Conservation (phyloP, 352 stramenopile species). For the Phytophthora crassamura region DNA sequence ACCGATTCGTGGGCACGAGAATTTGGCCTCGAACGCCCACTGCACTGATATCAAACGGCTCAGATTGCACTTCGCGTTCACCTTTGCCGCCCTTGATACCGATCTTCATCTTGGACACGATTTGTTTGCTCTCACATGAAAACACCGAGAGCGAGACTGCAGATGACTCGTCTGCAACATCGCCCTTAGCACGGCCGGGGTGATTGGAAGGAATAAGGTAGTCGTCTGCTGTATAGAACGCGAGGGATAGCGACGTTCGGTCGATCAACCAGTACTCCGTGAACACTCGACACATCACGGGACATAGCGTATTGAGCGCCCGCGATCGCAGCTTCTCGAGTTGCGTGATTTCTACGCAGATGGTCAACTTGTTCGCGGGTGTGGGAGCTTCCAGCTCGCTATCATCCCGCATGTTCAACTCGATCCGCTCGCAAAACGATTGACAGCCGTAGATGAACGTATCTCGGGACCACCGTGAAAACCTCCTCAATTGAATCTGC, state of each 20-base stretch:
- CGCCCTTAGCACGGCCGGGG: slow-evolving; percentile 29
- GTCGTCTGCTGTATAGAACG: slow-evolving; percentile 73
- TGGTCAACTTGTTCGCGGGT: slow-evolving; percentile 61
- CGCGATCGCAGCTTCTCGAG: slow-evolving; percentile 56
- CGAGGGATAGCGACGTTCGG: slow-evolving; percentile 72
- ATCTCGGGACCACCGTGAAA: slow-evolving; percentile 60
- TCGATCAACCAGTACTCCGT: slow-evolving; percentile 89
- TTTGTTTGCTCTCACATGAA: slow-evolving; percentile 67
- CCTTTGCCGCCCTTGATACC: slow-evolving; percentile 51
- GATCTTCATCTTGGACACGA: slow-evolving; percentile 82
- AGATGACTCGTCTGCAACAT: slow-evolving; percentile 31
- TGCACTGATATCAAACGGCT: slow-evolving; percentile 80
- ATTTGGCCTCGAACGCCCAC: slow-evolving; percentile 82
- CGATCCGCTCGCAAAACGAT: slow-evolving; percentile 71
- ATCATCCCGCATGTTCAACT: slow-evolving; percentile 60
- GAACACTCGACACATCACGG: slow-evolving; percentile 75
- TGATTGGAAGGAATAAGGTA: slow-evolving; percentile 63
- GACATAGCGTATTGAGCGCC: slow-evolving; percentile 55
- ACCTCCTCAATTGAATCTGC: slow-evolving; percentile 59
- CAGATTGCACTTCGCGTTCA: slow-evolving; percentile 68
- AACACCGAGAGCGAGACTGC: slow-evolving; percentile 76
- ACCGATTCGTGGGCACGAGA: slow-evolving; percentile 56
- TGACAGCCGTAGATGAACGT: slow-evolving; percentile 77
- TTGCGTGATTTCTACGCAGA: slow-evolving; percentile 65
- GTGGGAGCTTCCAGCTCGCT: slow-evolving; percentile 28